Base-by-base conservation (phyloP, 495 filamentous ascomycete species). In the Penicillium pancosmium region DNA sequence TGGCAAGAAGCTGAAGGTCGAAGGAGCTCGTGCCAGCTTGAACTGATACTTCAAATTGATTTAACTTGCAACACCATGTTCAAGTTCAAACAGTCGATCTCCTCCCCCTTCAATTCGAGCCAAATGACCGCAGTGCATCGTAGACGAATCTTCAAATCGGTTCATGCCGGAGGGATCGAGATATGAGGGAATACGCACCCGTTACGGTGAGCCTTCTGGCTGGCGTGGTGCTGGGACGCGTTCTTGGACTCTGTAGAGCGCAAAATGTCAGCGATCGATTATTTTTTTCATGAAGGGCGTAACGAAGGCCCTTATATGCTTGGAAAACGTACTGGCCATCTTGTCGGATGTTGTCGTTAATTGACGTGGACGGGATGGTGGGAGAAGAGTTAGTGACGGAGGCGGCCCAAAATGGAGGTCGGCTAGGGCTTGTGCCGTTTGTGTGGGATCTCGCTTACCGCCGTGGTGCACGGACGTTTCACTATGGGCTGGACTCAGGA, bases 221-320 rank as follows among this genome's bases (percentile, higher is more conserved):
- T 85, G 84, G 91, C 88, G 81, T 98, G 97, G 83, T 96, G 93
- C 86, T 97, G 93, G 65, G 93, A 97, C 78, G 91, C 93, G 86
- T 97, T 97, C 91, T 97, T 97, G 60, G 93, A 97, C 86, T 97
- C 91, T 95, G 73, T 56, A 53, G 48, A 67, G 63, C 60, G 59
- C 66, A 67, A 61, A 59, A 57, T 60, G 74, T 71, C 63, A 74
- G 65, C 55, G 58, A 66, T 61, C 50, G 58, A 34, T 53, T 44
- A 38, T 57, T 57, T 58, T 60, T n/a, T 52, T 49, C 12, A 16
- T 18, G 46, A 27, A 23, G 46, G 21, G 41, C 16, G 2, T 27
- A 27, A 23, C 1, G 4, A 15, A n/a, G 9, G 9, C 23, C 46
- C 19, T 25, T 35, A 46, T 50, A n/a, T 48, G 43, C 19, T n/a